Conservation (phyloP, 306 rosid species). For the Ormosia emarginata region DNA sequence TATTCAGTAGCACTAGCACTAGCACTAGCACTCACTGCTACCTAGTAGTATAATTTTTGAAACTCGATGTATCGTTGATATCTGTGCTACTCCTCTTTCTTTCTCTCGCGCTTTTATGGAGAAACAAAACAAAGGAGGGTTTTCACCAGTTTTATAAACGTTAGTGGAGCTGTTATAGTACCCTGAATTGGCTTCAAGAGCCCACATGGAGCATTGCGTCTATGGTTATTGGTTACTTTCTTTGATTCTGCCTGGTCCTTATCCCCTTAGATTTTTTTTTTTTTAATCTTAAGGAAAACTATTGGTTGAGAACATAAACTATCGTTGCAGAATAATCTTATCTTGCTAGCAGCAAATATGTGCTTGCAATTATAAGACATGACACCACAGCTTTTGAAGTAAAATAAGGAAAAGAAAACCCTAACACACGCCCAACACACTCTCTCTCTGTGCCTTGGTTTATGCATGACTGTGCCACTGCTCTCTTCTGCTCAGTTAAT, state of each 20-base stretch:
- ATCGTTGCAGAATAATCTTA: slow-evolving; percentile 22
- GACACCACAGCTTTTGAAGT: slow-evolving; percentile 30
- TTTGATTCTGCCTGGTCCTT: neutral
- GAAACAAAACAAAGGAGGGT: neutral
- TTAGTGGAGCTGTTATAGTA: neutral
- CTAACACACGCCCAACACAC: slow-evolving; percentile 7
- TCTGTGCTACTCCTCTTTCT: neutral
- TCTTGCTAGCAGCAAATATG: neutral
- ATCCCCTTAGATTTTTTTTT: neutral
- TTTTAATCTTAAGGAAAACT: neutral
- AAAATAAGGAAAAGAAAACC: slow-evolving; percentile 26
- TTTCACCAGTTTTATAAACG: neutral
- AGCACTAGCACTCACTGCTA: neutral
- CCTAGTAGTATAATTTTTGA: neutral
- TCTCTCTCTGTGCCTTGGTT: slow-evolving; percentile 10
- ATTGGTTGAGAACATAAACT: slow-evolving; percentile 12
- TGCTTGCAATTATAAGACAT: slow-evolving; percentile 24
- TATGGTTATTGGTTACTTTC: slow-evolving; percentile 1
- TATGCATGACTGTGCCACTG: slow-evolving; percentile 5
- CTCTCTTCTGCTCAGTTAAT: neutral
- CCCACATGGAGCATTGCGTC: neutral
- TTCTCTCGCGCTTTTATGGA: neutral
- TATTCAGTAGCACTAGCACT: neutral
- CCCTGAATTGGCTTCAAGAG: neutral
- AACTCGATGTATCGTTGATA: slow-evolving; percentile 22